phyloP scores from a whole-genome alignment of 2,329 filamentous ascomycete species.

The Pseudopyricularia javanii region DNA sequence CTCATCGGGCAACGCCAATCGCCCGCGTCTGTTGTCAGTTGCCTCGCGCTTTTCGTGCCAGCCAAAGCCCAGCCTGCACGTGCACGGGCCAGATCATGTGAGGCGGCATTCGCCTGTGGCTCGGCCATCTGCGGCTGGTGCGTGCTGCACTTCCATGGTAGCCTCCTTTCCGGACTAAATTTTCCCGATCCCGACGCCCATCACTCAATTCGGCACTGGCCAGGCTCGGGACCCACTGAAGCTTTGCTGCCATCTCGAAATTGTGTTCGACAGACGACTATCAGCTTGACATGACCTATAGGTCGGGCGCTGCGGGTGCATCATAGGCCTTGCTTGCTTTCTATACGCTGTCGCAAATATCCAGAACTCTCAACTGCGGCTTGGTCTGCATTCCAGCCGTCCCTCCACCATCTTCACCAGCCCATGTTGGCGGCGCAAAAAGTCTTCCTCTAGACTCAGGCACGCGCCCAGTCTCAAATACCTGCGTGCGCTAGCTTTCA shows the following conservation, averaged over 20 bases:
- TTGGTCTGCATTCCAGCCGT: neutral
- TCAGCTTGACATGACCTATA: neutral
- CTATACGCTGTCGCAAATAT: too few species aligned
- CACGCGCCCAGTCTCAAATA: neutral
- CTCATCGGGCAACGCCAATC: neutral
- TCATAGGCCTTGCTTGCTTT: too few species aligned
- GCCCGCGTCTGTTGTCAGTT: neutral
- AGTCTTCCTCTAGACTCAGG: neutral
- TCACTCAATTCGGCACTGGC: neutral
- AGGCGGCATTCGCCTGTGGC: neutral
- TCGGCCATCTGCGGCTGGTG: neutral
- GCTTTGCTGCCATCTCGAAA: neutral
- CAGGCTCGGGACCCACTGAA: neutral
- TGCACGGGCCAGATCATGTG: neutral
- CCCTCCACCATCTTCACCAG: neutral
- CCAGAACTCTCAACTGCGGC: too few species aligned
- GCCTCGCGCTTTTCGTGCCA: neutral
- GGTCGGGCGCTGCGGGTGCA: neutral
- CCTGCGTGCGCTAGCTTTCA: neutral
- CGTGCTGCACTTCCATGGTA: too few species aligned
- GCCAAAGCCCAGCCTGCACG: too few species aligned
- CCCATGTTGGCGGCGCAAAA: neutral
- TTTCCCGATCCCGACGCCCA: neutral
- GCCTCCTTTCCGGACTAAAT: neutral
- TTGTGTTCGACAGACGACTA: neutral